A percentile compares a stretch with the other conserved stretches of the same genome.
Conservation (phyloP, 2,329 filamentous ascomycete species). For the Anisogramma anomala region DNA sequence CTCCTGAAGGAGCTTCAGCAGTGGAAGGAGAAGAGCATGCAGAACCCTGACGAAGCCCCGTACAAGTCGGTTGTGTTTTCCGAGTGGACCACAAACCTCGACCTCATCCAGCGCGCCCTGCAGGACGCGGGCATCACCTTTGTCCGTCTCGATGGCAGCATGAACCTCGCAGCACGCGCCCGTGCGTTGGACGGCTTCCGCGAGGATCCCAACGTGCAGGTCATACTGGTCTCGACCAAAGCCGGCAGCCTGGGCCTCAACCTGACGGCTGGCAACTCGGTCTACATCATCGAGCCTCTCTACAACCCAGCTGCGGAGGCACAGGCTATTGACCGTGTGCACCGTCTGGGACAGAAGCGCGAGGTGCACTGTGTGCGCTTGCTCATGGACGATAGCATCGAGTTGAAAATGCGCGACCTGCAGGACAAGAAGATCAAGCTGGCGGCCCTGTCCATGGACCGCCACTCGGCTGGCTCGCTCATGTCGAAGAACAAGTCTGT, state of each 20-base stretch:
- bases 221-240: constrained; percentile 85
- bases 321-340: constrained; percentile 87
- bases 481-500: constrained; percentile 1
- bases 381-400: constrained; percentile 83
- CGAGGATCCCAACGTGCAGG: constrained; percentile 55
- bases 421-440: constrained; percentile 89
- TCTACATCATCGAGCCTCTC: constrained; percentile 97
- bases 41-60: constrained; percentile 53
- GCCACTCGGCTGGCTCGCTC: constrained; percentile 33
- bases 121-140: constrained; percentile 54
- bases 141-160: constrained; percentile 80
- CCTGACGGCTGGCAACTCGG: constrained; percentile 70
- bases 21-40: constrained; percentile 50
- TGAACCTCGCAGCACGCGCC: constrained; percentile 64
- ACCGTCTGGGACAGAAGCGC: constrained; percentile 81
- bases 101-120: constrained; percentile 79
- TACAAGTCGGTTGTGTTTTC: constrained; percentile 94
- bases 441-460: constrained; percentile 74
- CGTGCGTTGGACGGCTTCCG: constrained; percentile 69
- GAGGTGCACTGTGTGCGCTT: constrained; percentile 77
- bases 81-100: constrained; percentile 89
- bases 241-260: constrained; percentile 89
- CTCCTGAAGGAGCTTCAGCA: constrained; percentile 63
- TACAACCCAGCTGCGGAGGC: constrained; percentile 94
- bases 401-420: constrained; percentile 82